Evolutionary conservation across 257 asterid genomes (phyloP).

Genomic region (Apocynum venetum): DNA sequence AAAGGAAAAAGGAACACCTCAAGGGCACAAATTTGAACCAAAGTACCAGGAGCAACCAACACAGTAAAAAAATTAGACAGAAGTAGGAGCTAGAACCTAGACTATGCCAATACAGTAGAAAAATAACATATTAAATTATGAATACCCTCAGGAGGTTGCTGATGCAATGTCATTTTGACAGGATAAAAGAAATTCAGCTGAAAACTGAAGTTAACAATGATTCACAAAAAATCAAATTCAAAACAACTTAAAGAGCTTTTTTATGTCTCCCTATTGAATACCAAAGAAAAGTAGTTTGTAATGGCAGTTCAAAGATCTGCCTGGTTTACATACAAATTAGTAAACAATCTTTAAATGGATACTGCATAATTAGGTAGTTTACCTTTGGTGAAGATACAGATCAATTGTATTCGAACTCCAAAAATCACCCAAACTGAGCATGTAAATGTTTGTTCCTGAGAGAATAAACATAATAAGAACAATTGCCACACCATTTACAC

Average conservation of each 20-base stretch:
- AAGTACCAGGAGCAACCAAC: neutral
- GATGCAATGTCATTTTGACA: neutral
- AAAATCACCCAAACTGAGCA: constrained; percentile 84
- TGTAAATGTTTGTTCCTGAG: constrained; percentile 72
- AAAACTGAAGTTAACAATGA: neutral
- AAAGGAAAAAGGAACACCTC: neutral
- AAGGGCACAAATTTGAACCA: neutral
- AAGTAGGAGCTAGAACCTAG: neutral
- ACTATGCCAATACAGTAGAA: neutral
- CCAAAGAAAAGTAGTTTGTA: neutral
- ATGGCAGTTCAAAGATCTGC: neutral
- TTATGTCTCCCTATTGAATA: neutral
- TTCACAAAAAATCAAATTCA: neutral
- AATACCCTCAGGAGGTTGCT: neutral
- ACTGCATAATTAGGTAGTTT: neutral
- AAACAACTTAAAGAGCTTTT: neutral
- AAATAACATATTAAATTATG: neutral
- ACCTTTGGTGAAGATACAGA: constrained; percentile 92
- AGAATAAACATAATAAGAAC: constrained; percentile 9
- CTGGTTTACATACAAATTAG: neutral
- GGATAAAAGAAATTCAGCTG: neutral
- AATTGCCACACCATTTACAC: neutral
- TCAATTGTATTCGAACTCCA: constrained; percentile 95
- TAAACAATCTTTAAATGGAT: neutral
- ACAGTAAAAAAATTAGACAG: neutral